Base-by-base conservation (phyloP, 208 protist genomes). In the Trypanosoma melophagium region DNA sequence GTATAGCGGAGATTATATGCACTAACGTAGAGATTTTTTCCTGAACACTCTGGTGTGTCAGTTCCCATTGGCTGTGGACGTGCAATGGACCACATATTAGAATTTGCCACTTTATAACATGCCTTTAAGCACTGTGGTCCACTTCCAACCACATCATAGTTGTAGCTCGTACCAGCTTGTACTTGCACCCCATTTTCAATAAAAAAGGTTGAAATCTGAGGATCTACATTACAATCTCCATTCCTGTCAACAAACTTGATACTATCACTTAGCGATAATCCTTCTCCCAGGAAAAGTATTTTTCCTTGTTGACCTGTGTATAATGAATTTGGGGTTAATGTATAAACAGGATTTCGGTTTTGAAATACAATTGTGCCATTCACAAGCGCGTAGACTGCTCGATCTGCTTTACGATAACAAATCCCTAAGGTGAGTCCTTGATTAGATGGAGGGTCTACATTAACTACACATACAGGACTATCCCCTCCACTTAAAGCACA, bases 261-360 rank as follows among this genome's bases (percentile, higher is more conserved):
- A 28, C 28, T 67, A 60, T 97, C 92, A 24, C 47, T 47, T 0
- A 76, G 31, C 8, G 74, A 77, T 8, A 97, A 72, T 4, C 71
- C 66, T 17, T 69, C 67, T 22, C 92, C 92, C 0, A 65, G 69
- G 66, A 97, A 93, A 21, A 44, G 47, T 22, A 97, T 53, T 16
- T 22, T 53, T 31, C 67, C 80, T 22, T 66, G 69, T 68, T 97
- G 83, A 14, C 92, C 92, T 0, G 80, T 85, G 66, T 84, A 89
- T 12, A 85, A 16, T 0, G 89, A 84, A 69, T 85, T 84, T 10
- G 79, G 74, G 10, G 70, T 65, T n/a, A 93, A 53, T 59, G 72
- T 62, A 72, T 81, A 91, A 40, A 72, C 80, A n/a, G 92, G 92
- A 77, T 93, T 92, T 49, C 92, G 89, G 16, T 78, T 69, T 5